Conservation (phyloP, 1,284 basidiomycete genomes). For the Marasmius tenuissimus region DNA sequence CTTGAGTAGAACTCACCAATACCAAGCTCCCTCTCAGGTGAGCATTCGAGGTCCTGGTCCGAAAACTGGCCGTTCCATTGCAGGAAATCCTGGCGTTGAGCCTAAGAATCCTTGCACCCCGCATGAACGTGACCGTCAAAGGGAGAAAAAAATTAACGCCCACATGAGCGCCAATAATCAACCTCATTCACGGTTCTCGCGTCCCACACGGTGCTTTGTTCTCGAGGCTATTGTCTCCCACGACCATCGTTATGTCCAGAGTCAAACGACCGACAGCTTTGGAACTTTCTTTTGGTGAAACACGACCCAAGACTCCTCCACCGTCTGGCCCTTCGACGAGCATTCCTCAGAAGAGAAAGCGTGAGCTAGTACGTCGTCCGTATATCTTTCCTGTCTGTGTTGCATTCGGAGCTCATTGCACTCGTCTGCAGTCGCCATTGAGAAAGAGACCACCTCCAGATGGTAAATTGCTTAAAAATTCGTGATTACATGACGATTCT, state of each 20-base stretch:
- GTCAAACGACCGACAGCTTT: no score
- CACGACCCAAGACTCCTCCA: no score
- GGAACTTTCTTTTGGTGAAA: no score
- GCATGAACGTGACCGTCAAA: neutral
- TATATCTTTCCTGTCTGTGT: no score
- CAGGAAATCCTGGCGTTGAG: neutral
- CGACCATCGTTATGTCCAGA: no score
- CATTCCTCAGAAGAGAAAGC: no score
- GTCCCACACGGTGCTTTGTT: no score
- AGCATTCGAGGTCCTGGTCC: neutral
- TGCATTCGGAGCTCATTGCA: no score
- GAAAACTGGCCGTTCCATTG: neutral
- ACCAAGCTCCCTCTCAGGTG: neutral
- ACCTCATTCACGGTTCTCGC: no score
- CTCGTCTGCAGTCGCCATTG: neutral
- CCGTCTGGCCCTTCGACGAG: no score
- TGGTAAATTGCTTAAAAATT: neutral
- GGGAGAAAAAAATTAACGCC: neutral
- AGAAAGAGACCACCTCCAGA: neutral
- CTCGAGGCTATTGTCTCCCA: no score
- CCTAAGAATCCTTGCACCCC: neutral
- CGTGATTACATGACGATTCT: neutral
- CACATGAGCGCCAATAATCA: neutral
- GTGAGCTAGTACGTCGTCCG: no score
- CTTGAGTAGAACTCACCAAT: neutral